These are phyloP conservation scores for Pontederia paniculata DNA, from an alignment of 176 grass and related monocot species.

Conservation along the genomic window DNA sequence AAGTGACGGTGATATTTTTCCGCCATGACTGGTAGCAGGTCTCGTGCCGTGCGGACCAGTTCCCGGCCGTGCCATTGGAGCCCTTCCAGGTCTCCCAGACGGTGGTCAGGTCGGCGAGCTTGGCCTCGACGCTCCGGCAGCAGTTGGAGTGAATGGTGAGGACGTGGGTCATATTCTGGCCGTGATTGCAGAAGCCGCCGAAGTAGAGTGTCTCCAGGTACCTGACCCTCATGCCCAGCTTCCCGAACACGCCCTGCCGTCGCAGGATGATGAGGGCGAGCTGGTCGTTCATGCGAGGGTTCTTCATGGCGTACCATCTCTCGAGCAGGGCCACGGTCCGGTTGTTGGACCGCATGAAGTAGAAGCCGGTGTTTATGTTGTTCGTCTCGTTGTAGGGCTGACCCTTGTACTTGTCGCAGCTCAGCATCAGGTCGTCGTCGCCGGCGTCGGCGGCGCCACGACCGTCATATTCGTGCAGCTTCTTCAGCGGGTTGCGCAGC, in stretches of 20 bases:
- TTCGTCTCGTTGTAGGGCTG: slow-evolving; percentile 15
- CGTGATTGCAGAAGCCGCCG: slow-evolving; percentile 6
- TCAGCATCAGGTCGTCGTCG: slow-evolving; percentile 29
- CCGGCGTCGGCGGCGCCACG: too few species aligned
- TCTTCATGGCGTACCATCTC: background rate
- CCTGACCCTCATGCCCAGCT: slow-evolving; percentile 5
- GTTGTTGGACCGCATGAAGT: slow-evolving; percentile 18
- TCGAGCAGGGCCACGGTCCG: slow-evolving; percentile 26
- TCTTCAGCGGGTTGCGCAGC: slow-evolving; percentile 34
- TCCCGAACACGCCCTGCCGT: background rate
- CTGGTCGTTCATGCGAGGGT: slow-evolving; percentile 12
- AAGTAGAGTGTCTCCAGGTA: slow-evolving; percentile 7
- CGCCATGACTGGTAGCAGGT: too few species aligned
- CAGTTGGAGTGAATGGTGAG: slow-evolving; percentile 10
- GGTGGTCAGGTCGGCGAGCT: slow-evolving; percentile 11
- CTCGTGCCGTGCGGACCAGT: too few species aligned
- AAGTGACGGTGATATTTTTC: too few species aligned
- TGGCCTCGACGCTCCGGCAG: slow-evolving; percentile 7
- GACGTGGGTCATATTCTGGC: background rate
- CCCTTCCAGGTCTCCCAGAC: slow-evolving; percentile 12
- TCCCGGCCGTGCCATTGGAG: slow-evolving; percentile 10
- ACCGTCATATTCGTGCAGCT: slow-evolving; percentile 5
- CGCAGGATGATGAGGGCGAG: slow-evolving; percentile 1
- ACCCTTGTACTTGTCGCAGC: slow-evolving; percentile 27
- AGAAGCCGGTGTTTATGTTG: slow-evolving; percentile 34